Percentiles rank a stretch among this genome's conserved stretches.
Conservation (phyloP, 768 basidiomycete genomes). For the Pleurotus platypus region DNA sequence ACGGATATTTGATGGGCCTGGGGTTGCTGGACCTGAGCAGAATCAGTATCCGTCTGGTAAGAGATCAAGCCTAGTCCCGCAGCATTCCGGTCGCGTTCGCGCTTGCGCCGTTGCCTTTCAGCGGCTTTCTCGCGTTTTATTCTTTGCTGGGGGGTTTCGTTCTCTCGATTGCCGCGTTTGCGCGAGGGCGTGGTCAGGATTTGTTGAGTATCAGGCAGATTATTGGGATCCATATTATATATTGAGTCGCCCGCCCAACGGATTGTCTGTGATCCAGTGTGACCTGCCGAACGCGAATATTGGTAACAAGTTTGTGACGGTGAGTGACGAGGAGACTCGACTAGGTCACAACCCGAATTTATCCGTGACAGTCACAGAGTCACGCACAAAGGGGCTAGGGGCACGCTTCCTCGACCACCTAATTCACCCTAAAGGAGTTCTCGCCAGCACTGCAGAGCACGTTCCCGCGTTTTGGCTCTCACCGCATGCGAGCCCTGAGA, state of each 20-base stretch:
- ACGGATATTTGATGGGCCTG: conserved; percentile 24
- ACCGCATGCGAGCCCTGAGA: background rate
- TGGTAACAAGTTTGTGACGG: conserved; percentile 49
- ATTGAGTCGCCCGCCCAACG: background rate
- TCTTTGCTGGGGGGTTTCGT: conserved; percentile 70
- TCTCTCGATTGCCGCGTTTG: conserved; percentile 50
- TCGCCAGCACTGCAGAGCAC: too few species aligned
- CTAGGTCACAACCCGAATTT: background rate
- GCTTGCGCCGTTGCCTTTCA: conserved; percentile 79
- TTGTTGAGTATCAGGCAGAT: conserved; percentile 2
- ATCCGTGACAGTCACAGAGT: background rate
- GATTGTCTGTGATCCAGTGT: conserved; percentile 34
- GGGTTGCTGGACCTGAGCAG: conserved; percentile 13
- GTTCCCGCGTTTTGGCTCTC: background rate
- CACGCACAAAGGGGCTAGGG: too few species aligned
- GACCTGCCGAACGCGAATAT: conserved; percentile 37
- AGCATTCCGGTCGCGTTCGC: conserved; percentile 59
- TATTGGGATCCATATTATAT: conserved; percentile 4
- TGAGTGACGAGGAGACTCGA: conserved; percentile 30
- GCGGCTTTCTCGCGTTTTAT: conserved; percentile 85
- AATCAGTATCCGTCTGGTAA: conserved; percentile 29
- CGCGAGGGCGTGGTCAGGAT: conserved; percentile 24
- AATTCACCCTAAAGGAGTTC: too few species aligned
- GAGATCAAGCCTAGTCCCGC: conserved; percentile 37
- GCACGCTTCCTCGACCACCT: too few species aligned